Evolutionary conservation across 257 asterid genomes (phyloP).

Genomic region (Scutellaria baicalensis): DNA sequence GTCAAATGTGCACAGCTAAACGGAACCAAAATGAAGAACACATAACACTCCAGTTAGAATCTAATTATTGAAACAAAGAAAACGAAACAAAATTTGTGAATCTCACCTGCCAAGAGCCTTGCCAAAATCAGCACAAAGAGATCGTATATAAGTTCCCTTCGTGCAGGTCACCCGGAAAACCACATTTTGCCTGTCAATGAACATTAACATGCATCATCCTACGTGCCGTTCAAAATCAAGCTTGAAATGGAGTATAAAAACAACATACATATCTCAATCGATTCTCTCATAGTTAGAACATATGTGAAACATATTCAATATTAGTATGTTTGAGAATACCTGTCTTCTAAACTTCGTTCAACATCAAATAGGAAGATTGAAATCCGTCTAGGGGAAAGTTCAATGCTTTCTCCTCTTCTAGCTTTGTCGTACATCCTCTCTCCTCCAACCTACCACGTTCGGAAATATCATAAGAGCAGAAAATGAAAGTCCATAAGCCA

Average conservation of each 20-base stretch:
- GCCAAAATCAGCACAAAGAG: constrained; percentile 95
- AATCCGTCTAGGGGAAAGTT: constrained; percentile 86
- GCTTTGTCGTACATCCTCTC: constrained; percentile 97
- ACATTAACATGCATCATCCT: background rate
- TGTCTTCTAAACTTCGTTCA: constrained; percentile 89
- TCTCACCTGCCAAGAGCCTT: constrained; percentile 79
- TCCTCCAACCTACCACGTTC: constrained; percentile 72
- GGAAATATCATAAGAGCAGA: background rate
- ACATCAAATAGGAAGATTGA: constrained; percentile 72
- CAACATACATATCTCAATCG: background rate
- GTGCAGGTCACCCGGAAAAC: constrained; percentile 85
- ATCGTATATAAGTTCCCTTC: constrained; percentile 92
- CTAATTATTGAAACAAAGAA: background rate
- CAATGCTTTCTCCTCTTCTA: constrained; percentile 90
- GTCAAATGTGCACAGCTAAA: constrained; percentile 95
- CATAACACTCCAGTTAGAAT: background rate
- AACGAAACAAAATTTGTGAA: background rate
- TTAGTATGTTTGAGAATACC: constrained; percentile 27
- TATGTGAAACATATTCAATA: background rate
- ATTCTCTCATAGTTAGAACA: background rate
- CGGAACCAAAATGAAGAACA: background rate
- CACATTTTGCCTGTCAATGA: constrained; percentile 73
- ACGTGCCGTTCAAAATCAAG: background rate
- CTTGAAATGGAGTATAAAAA: background rate
- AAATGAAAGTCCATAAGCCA: background rate